These are phyloP conservation scores for Gossypium sturtianum DNA, from an alignment of 345 rosid genomes.

Conservation along the genomic window DNA sequence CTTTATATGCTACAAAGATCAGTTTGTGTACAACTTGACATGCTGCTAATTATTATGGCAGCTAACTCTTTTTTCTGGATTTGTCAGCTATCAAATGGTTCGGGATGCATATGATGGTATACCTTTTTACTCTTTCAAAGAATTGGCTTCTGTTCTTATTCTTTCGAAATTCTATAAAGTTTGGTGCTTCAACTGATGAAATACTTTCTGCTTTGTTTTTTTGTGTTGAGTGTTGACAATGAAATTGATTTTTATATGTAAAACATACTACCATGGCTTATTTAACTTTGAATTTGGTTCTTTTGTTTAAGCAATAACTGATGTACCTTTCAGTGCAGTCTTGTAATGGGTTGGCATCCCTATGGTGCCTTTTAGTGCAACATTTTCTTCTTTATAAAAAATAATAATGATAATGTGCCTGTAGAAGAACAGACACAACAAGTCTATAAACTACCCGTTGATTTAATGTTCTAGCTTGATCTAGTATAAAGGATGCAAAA, in stretches of 20 bases:
- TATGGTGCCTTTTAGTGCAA: not conserved
- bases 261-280: not conserved
- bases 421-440: not conserved
- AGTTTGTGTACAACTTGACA: conserved; percentile 8
- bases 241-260: not conserved
- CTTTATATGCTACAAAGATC: not conserved
- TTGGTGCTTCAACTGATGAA: not conserved
- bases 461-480: not conserved
- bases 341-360: not conserved
- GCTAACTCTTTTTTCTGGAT: conserved; percentile 97
- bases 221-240: not conserved
- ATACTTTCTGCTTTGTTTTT: not conserved
- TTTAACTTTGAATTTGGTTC: not conserved
- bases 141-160: not conserved
- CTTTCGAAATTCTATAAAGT: not conserved
- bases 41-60: conserved; percentile 39
- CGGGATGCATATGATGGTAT: conserved; percentile 94
- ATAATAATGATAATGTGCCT: not conserved
- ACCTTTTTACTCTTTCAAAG: conserved; percentile 11
- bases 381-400: conserved; percentile 3
- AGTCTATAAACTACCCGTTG: conserved; percentile 1
- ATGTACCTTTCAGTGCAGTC: not conserved
- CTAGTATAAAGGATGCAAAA: not conserved
- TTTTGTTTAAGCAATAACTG: not conserved
- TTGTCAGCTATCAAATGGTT: conserved; percentile 98